phyloP scores from a whole-genome alignment of 1,284 basidiomycete genomes.

The Leccinum proximum region DNA sequence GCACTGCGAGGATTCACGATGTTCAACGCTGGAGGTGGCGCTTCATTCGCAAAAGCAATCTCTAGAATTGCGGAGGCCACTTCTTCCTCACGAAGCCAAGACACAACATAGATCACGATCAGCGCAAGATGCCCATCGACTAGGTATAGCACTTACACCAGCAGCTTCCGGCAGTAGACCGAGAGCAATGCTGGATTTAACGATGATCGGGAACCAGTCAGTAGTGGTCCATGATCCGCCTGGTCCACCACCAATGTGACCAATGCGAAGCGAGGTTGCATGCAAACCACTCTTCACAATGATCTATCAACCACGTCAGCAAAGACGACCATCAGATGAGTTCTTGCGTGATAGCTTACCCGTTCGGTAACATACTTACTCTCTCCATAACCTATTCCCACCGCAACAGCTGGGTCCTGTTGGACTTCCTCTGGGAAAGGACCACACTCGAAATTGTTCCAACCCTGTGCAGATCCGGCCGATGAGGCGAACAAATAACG shows the following conservation, averaged over 20 bases:
- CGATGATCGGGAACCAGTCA: slow-evolving; percentile 26
- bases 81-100: not conserved
- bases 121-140: not conserved
- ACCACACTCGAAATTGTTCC: slow-evolving; percentile 18
- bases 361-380: not conserved
- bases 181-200: slow-evolving; percentile 27
- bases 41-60: not conserved
- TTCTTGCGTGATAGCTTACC: not conserved
- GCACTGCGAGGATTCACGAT: not conserved
- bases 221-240: slow-evolving; percentile 8
- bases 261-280: slow-evolving; percentile 22
- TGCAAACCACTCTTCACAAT: not conserved
- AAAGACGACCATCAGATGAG: no score
- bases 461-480: slow-evolving; percentile 22
- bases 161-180: slow-evolving; percentile 16
- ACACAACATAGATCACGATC: not conserved
- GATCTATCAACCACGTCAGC: not conserved
- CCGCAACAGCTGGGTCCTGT: slow-evolving; percentile 15
- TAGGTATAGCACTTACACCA: slow-evolving; percentile 17
- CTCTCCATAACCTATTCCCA: slow-evolving; percentile 30
- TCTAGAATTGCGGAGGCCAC: not conserved
- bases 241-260: slow-evolving; percentile 26
- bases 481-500: slow-evolving; percentile 34
- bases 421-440: slow-evolving; percentile 28
- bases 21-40: not conserved